Evolutionary conservation across 805 yeast species (phyloP).

Genomic region (Candida anglica): DNA sequence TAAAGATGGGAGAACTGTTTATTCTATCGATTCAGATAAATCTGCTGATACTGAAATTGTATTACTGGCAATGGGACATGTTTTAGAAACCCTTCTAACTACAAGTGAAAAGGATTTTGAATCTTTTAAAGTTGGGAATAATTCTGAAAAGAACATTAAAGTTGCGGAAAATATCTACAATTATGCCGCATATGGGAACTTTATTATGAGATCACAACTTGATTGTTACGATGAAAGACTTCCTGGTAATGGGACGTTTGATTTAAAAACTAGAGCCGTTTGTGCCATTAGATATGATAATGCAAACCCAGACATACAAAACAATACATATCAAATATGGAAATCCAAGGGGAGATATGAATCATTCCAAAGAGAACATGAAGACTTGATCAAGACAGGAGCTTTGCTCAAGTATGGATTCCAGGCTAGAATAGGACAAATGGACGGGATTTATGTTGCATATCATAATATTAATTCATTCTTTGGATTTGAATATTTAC

Average conservation of each 20-base stretch:
- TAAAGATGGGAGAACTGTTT: conserved; percentile 28
- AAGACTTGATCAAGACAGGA: conserved; percentile 66
- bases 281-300: conserved; percentile 80
- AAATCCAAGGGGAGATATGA: conserved; percentile 63
- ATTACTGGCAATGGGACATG: conserved; percentile 71
- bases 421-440: conserved; percentile 91
- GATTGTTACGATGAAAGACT: conserved; percentile 75
- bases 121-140: conserved; percentile 18
- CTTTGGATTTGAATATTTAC: conserved; percentile 89
- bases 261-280: conserved; percentile 87
- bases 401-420: conserved; percentile 80
- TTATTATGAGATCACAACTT: conserved; percentile 84
- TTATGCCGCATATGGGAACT: conserved; percentile 63
- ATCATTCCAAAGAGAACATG: conserved; percentile 77
- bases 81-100: conserved; percentile 73
- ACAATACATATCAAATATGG: conserved; percentile 65
- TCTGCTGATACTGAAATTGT: conserved; percentile 63
- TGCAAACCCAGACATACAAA: conserved; percentile 49
- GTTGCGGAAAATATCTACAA: conserved; percentile 47
- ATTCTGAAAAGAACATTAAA: conserved; percentile 7
- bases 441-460: conserved; percentile 95
- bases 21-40: conserved; percentile 69
- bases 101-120: conserved; percentile 51
- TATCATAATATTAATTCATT: conserved; percentile 78
- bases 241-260: conserved; percentile 92